phyloP scores from a whole-genome alignment of 495 filamentous ascomycete species.

The Hypoxylon lenormandii region DNA sequence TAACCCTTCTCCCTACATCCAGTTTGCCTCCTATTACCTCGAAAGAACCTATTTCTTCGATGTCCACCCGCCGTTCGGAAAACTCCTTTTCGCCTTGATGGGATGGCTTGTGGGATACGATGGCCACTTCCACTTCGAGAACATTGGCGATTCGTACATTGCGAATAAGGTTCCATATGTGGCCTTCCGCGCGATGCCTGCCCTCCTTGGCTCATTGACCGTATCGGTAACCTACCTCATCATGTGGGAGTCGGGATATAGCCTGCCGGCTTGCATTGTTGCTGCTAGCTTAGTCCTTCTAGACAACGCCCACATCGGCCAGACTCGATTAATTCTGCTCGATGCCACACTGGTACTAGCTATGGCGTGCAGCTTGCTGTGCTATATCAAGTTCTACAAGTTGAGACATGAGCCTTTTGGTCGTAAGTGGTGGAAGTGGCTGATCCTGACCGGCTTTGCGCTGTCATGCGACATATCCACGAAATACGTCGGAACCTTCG shows the following conservation, averaged over 20 bases:
- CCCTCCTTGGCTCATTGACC: slow-evolving; percentile 88
- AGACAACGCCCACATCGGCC: slow-evolving; percentile 97
- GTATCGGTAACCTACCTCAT: slow-evolving; percentile 94
- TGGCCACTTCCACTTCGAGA: slow-evolving; percentile 97
- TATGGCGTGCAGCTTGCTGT: slow-evolving; percentile 92
- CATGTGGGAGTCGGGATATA: slow-evolving; percentile 99
- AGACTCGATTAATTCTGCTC: slow-evolving; percentile 93
- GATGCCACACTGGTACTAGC: slow-evolving; percentile 93
- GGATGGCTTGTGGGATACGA: slow-evolving; percentile 97
- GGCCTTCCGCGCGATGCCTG: slow-evolving; percentile 92
- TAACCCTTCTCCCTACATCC: slow-evolving; percentile 32
- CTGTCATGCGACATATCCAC: slow-evolving; percentile 98
- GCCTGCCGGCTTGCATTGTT: slow-evolving; percentile 87
- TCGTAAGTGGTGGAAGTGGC: slow-evolving; percentile 99
- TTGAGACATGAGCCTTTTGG: slow-evolving; percentile 87
- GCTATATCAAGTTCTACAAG: slow-evolving; percentile 98
- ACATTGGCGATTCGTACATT: slow-evolving; percentile 98
- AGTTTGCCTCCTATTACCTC: slow-evolving; percentile 98
- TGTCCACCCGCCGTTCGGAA: slow-evolving; percentile 96
- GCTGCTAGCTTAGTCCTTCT: slow-evolving; percentile 89
- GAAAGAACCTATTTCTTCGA: slow-evolving; percentile 99
- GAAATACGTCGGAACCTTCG: slow-evolving; percentile 97
- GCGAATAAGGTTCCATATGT: slow-evolving; percentile 97
- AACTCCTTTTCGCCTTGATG: slow-evolving; percentile 89
- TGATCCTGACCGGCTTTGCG: slow-evolving; percentile 90